Percentiles rank a stretch among this genome's conserved stretches.
Evolutionary conservation across 2,329 filamentous ascomycete genomes (phyloP).

Genomic region (Myriangium duriaei): DNA sequence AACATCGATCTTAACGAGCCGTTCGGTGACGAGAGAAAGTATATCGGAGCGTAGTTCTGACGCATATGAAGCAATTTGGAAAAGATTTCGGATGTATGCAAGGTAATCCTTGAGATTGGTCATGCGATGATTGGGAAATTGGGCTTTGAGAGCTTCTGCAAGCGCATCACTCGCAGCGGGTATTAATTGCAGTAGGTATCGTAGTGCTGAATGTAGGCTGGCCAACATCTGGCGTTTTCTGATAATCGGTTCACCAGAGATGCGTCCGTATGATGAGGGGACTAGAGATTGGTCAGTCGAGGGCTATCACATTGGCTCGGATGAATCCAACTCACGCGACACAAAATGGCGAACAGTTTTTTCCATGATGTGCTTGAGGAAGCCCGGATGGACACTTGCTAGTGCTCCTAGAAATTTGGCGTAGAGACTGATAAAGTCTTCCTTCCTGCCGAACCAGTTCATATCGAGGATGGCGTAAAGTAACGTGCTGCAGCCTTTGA

Average conservation of each 20-base stretch:
- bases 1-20: constrained; percentile 85
- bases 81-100: constrained; percentile 75
- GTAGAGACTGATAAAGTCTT: constrained; percentile 45
- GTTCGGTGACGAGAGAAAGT: constrained; percentile 69
- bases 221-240: constrained; percentile 52
- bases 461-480: constrained; percentile 46
- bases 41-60: constrained; percentile 69
- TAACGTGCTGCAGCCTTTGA: constrained; percentile 45
- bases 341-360: constrained; percentile 74
- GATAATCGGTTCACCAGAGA: constrained; percentile 46
- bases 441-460: constrained; percentile 50
- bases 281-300: constrained; percentile 29
- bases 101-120: constrained; percentile 70
- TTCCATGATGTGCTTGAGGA: constrained; percentile 58
- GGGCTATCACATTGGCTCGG: background rate
- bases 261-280: constrained; percentile 41
- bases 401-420: constrained; percentile 48
- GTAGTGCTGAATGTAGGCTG: constrained; percentile 63
- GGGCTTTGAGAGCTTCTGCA: constrained; percentile 33
- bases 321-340: constrained; percentile 33
- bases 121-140: constrained; percentile 37
- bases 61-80: constrained; percentile 64
- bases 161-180: constrained; percentile 65
- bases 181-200: constrained; percentile 66
- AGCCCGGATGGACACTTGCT: constrained; percentile 70